Evolutionary conservation across 306 rosid genomes (phyloP), one percentile per base, ranked within the genome.

Genomic region (Notholithocarpus densiflorus): DNA sequence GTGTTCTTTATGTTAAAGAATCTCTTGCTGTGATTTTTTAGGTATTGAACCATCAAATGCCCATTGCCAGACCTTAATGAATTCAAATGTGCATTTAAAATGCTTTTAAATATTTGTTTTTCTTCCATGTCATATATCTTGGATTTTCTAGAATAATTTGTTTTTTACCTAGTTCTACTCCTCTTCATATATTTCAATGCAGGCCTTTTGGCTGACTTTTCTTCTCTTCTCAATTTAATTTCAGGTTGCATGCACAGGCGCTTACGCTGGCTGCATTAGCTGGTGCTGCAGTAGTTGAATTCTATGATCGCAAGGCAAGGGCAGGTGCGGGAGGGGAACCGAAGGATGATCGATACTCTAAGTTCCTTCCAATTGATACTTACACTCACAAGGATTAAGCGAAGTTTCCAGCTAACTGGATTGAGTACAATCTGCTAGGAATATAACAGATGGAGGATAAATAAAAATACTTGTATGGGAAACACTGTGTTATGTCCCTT

Each of bases 221-320:
- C 61, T 56, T 68, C 78, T 17, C 29, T 31, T 12, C 53, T 7
- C 15, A 5, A 29, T 74, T 55, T 62, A 52, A 19, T 71, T 52
- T 80, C 91, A 96, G 98, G 97, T 82, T 96, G 85, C 94, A 96
- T 40, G 99, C 98, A 3, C 99, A 96, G 92, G 99, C 94, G 77
- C 85, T 93, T 19, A 96, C 99, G 1, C 87, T 96, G 5, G 98
- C 94, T 20, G 99, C 98, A 43, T 77, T 96, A 53, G 92, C 92
- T 0, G 99, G 98, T 21, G 96, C 96, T 14, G 99, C 98, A 5
- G 86, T 84, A 62, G 99, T 91, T 6, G 99, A 93, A 77, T 91
- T 86, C 86, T 91, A 90, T 40, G 99, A 96, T 78, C 94, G 80
- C 48, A 87, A 75, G 75, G 5, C 83, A 1, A 40, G 2, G 2